phyloP scores from a whole-genome alignment of 345 rosid species.

The Ricinus communis region DNA sequence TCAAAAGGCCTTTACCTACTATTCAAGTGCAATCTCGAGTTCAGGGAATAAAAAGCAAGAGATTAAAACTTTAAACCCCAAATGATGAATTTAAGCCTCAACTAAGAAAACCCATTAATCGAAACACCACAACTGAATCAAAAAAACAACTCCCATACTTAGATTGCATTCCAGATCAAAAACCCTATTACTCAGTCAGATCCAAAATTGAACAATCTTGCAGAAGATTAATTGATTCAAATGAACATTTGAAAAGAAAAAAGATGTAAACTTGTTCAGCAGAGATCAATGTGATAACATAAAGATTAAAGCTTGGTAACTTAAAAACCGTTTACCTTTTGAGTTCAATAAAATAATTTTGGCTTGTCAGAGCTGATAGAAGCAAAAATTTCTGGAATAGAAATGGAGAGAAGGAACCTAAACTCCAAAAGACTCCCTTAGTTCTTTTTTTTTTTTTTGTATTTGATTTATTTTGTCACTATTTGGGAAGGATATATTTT shows the following conservation, averaged over 20 bases:
- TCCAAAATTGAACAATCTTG: constrained; percentile 27
- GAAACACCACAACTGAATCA: constrained; percentile 13
- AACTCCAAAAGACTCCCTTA: constrained; percentile 1
- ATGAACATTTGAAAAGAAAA: no score
- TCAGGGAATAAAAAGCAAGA: constrained; percentile 11
- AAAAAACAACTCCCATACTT: not conserved
- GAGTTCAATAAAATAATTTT: constrained; percentile 15
- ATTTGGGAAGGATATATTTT: not conserved
- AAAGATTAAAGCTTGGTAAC: constrained; percentile 24
- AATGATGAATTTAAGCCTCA: constrained; percentile 19
- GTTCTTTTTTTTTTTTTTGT: no score
- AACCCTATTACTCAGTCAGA: constrained; percentile 31
- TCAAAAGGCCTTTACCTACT: not conserved
- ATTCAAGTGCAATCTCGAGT: constrained; percentile 13
- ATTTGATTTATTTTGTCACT: constrained; percentile 27
- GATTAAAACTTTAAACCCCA: constrained; percentile 18
- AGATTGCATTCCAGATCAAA: constrained; percentile 13
- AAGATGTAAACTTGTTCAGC: not conserved
- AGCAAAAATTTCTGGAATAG: constrained; percentile 11
- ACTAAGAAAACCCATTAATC: constrained; percentile 24
- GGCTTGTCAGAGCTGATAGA: constrained; percentile 10
- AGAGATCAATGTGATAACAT: constrained; percentile 11
- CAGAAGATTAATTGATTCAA: constrained; percentile 8
- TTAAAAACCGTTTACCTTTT: constrained; percentile 30
- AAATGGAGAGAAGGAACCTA: constrained; percentile 14